These are phyloP conservation scores for Daedaleopsis sinensis DNA, from an alignment of 768 basidiomycete genomes.

Conservation along the genomic window DNA sequence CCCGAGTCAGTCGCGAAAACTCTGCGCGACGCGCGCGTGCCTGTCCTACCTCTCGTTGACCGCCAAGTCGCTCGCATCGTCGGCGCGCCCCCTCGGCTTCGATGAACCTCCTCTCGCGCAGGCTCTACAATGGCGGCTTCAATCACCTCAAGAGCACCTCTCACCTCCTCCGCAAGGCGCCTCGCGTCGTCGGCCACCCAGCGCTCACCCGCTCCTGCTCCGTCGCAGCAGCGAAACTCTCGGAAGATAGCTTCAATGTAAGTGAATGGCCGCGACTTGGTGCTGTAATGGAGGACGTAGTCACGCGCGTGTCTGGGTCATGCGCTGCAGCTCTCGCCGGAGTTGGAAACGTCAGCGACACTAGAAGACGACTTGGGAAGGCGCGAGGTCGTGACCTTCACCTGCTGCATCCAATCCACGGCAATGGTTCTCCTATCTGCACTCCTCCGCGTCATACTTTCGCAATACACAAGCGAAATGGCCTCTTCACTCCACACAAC, in stretches of 20 bases:
- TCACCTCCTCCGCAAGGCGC: conserved; percentile 28
- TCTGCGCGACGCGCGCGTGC: background rate
- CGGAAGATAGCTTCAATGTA: conserved; percentile 9
- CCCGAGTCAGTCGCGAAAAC: background rate
- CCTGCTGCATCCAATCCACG: no score
- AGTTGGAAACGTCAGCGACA: no score
- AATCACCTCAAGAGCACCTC: conserved; percentile 33
- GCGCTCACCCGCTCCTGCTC: conserved; percentile 21
- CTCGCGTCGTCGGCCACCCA: conserved; percentile 23
- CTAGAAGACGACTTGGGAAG: no score
- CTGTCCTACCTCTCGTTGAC: conserved; percentile 2
- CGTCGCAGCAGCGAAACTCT: conserved; percentile 15
- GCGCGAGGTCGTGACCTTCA: no score
- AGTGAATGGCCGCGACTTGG: background rate
- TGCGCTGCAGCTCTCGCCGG: background rate
- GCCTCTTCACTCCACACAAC: background rate
- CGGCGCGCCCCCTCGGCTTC: background rate
- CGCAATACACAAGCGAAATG: conserved; percentile 8
- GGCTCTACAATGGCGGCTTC: conserved; percentile 35
- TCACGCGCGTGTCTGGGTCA: background rate
- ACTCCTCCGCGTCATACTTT: conserved; percentile 12
- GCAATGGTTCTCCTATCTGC: no score
- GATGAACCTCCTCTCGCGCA: conserved; percentile 31
- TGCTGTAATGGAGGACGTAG: background rate
- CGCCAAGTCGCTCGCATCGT: background rate